These are phyloP conservation scores for Ilyonectria destructans DNA, from an alignment of 2,329 filamentous ascomycete genomes.

Conservation along the genomic window DNA sequence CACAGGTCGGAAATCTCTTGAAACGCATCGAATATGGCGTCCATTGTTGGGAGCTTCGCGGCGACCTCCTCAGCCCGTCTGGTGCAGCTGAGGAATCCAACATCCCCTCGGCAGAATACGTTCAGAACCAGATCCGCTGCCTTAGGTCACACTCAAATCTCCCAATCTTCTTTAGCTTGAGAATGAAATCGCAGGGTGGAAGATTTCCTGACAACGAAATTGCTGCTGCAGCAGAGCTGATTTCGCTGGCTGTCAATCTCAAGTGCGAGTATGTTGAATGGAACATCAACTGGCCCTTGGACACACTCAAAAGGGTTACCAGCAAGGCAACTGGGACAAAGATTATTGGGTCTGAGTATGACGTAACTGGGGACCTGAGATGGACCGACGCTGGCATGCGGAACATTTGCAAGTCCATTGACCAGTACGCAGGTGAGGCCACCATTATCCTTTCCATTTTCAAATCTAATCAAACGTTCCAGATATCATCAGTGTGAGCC, in stretches of 20 bases:
- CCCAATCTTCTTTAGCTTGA: slow-evolving; percentile 14
- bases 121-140: slow-evolving; percentile 10
- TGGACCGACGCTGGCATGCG: slow-evolving; percentile 4
- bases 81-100: background rate
- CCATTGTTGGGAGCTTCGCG: slow-evolving; percentile 15
- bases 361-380: background rate
- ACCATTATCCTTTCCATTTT: no score
- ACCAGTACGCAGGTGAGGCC: slow-evolving; percentile 12
- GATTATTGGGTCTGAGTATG: slow-evolving; percentile 11
- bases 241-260: slow-evolving; percentile 14
- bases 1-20: background rate
- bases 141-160: slow-evolving; percentile 17
- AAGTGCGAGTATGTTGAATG: slow-evolving; percentile 19
- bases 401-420: slow-evolving; percentile 2
- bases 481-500: slow-evolving; percentile 16
- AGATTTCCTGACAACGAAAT: slow-evolving; percentile 3
- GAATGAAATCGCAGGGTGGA: slow-evolving; percentile 16
- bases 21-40: slow-evolving; percentile 5
- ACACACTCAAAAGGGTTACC: background rate
- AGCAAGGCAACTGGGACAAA: background rate
- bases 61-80: slow-evolving; percentile 6
- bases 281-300: slow-evolving; percentile 5
- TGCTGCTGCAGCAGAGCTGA: background rate
- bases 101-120: slow-evolving; percentile 3
- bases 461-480: background rate